Evolutionary conservation across 2,329 filamentous ascomycete species (phyloP), one percentile per base, ranked within the genome.

Genomic region (Fusarium compactum): DNA sequence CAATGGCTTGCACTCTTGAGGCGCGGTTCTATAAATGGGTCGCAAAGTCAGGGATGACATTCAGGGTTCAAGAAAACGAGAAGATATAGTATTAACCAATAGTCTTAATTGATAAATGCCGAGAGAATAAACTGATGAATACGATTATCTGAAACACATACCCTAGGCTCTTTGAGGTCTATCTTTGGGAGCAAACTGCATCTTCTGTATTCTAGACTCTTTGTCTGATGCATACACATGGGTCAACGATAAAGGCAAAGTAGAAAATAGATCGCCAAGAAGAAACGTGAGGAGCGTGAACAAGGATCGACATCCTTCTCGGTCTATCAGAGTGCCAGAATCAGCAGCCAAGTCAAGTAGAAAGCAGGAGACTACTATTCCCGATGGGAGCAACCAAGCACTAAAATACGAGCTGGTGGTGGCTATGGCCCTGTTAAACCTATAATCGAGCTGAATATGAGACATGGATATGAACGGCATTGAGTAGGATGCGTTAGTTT

Each of bases 11-110:
- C 43, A 41, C 24, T 41, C 27, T 65, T 65, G 62, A 59, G 62
- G 56, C 27, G 46, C 41, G 48, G 53, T 69, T 69, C 72, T 74
- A 74, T 74, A 70, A 73, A 72, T 74, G 72, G 72, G 61, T 44
- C 29, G 34, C 30, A 38, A 43, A 6, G n/a, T 46, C 61, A 59
- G 34, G 53, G 41, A 43, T 47, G n/a, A 9, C 18, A 38, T 58
- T 40, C 41, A 60, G 15, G 34, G 41, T 29, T 34, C 30, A 25
- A 29, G 43, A 25, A 24, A 61, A 47, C 22, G 20, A 34, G 27
- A 48, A 12, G 18, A 38, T 3, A n/a, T 38, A 38, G 43, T 43
- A 29, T 29, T 30, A 32, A 50, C n/a, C 43, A 52, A 51, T 32
- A 66, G 43, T 44, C 47, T 70, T 60, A 43, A 27, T 51, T 54